phyloP scores from a whole-genome alignment of 805 yeast genomes.

The Metschnikowia bowlesiae region DNA sequence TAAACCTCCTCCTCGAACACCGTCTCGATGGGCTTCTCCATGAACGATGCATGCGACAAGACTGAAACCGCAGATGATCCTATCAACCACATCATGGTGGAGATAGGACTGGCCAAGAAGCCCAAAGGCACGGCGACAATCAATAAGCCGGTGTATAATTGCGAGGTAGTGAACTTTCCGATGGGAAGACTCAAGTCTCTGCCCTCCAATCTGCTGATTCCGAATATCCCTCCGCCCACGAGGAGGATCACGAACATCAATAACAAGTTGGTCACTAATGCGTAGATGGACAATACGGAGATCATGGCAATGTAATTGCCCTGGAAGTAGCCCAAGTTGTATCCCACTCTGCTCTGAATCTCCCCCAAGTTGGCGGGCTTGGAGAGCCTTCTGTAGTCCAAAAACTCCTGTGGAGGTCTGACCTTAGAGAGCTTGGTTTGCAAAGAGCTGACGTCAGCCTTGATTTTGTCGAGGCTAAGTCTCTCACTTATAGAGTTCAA shows the following conservation, averaged over 20 bases:
- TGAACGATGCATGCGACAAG: conserved; percentile 78
- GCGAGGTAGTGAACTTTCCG: conserved; percentile 68
- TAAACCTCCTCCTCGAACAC: conserved; percentile 79
- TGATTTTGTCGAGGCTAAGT: conserved; percentile 23
- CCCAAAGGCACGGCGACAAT: conserved; percentile 77
- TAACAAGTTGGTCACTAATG: conserved; percentile 79
- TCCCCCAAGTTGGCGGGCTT: conserved; percentile 90
- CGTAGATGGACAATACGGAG: conserved; percentile 70
- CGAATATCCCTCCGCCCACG: conserved; percentile 68
- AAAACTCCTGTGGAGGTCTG: conserved; percentile 89
- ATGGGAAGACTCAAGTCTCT: conserved; percentile 75
- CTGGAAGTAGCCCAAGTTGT: conserved; percentile 80
- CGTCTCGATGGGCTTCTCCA: conserved; percentile 95
- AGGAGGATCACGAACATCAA: conserved; percentile 76
- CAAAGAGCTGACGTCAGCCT: conserved; percentile 35
- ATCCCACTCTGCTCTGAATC: conserved; percentile 80
- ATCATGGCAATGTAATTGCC: conserved; percentile 80
- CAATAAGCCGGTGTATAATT: conserved; percentile 77
- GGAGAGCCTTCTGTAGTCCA: conserved; percentile 82
- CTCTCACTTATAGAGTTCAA: conserved; percentile 18
- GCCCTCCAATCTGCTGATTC: conserved; percentile 77
- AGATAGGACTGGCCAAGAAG: conserved; percentile 81
- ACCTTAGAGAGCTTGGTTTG: conserved; percentile 65
- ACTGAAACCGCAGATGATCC: conserved; percentile 80
- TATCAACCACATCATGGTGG: conserved; percentile 86